phyloP scores from a whole-genome alignment of 495 filamentous ascomycete genomes.

The Aspergillus sclerotioniger region DNA sequence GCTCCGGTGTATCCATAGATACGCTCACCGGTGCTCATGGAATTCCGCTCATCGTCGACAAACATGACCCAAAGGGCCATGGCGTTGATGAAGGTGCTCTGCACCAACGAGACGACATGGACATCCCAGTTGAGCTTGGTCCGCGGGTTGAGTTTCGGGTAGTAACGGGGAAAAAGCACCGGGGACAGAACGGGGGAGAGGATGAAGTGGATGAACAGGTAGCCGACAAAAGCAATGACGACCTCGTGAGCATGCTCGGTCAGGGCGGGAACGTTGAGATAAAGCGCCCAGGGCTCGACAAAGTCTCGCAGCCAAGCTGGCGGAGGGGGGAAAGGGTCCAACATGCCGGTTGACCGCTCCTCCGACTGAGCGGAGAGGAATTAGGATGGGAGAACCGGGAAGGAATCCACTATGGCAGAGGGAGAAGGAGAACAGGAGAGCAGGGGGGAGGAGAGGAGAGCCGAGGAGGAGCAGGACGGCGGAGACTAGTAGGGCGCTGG shows the following conservation, averaged over 20 bases:
- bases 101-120: slow-evolving; percentile 89
- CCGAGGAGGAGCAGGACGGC: neutral
- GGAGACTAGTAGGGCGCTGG: slow-evolving; percentile 1
- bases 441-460: slow-evolving; percentile 4
- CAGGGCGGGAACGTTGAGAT: slow-evolving; percentile 64
- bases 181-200: slow-evolving; percentile 74
- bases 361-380: slow-evolving; percentile 4
- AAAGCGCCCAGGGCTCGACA: slow-evolving; percentile 44
- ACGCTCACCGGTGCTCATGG: slow-evolving; percentile 71
- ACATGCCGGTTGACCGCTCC: slow-evolving; percentile 36
- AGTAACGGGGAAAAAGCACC: slow-evolving; percentile 66
- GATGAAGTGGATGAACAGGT: slow-evolving; percentile 70
- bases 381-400: neutral
- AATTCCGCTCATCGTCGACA: slow-evolving; percentile 68
- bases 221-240: slow-evolving; percentile 67
- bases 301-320: slow-evolving; percentile 42
- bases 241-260: slow-evolving; percentile 89
- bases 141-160: slow-evolving; percentile 61
- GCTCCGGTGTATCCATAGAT: slow-evolving; percentile 87
- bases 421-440: neutral
- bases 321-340: slow-evolving; percentile 49
- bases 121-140: slow-evolving; percentile 94
- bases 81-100: slow-evolving; percentile 74
- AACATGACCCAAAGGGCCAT: slow-evolving; percentile 83
- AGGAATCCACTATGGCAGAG: neutral